phyloP scores from a whole-genome alignment of 768 basidiomycete species.

The Leccinum longicurvipes region DNA sequence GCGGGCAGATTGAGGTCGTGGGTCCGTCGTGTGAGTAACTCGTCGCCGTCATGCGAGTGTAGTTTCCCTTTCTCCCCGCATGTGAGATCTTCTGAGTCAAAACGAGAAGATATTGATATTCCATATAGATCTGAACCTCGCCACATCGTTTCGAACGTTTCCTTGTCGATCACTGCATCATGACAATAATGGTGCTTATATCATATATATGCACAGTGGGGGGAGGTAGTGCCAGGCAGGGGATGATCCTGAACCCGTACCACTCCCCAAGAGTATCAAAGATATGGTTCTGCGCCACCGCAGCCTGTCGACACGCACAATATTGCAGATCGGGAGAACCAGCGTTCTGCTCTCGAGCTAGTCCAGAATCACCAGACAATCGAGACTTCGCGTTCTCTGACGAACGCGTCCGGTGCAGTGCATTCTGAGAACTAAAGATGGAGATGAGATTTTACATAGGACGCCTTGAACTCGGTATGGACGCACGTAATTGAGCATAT shows the following conservation, averaged over 20 bases:
- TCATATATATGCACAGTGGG: too few species aligned
- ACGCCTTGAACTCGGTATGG: neutral
- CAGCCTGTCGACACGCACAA: conserved; percentile 86
- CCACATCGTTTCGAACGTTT: too few species aligned
- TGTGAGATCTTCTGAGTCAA: too few species aligned
- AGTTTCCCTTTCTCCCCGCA: too few species aligned
- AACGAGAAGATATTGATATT: too few species aligned
- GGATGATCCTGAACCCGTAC: conserved; percentile 80
- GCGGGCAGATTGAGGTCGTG: too few species aligned
- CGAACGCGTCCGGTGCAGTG: conserved; percentile 79
- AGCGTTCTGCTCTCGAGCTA: conserved; percentile 38
- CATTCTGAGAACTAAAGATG: conserved; percentile 74
- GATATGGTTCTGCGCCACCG: conserved; percentile 90
- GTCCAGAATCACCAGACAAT: conserved; percentile 87
- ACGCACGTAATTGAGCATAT: conserved; percentile 81
- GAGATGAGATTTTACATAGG: neutral
- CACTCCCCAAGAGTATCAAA: conserved; percentile 85
- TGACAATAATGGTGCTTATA: too few species aligned
- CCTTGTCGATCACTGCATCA: too few species aligned
- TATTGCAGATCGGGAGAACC: conserved; percentile 56
- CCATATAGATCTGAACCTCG: too few species aligned
- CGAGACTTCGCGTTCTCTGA: conserved; percentile 80
- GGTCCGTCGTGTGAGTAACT: too few species aligned
- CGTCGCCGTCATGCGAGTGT: too few species aligned
- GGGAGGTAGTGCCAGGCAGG: too few species aligned